Evolutionary conservation across 1,284 basidiomycete genomes (phyloP), one percentile per base, ranked within the genome.

Genomic region (Moesziomyces antarcticus): DNA sequence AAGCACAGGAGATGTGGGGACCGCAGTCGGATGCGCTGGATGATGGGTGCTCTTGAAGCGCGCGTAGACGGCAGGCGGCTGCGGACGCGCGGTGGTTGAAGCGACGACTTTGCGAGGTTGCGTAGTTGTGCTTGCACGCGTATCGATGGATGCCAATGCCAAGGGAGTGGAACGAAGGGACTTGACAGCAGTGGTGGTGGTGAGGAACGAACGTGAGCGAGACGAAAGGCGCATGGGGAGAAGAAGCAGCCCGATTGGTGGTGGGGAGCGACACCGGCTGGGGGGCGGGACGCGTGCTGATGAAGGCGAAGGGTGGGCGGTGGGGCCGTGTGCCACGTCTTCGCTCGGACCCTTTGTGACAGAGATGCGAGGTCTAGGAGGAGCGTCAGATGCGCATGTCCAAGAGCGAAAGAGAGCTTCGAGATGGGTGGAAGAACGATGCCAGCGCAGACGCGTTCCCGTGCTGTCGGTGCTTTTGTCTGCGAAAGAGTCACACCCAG

Each of bases 1-100:
- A 1, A 74, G 63, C 18, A 74, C 72, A 47, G 71, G 70, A 3
- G 70, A 64, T n/a, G 64, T 64, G 50, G 64, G 49, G 9, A 46
- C 20, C 5, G 64, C n/a, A 0, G 64, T 30, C 6, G 56, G 58
- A 33, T 44, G 53, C 0, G 58, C 47, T 7, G 70, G 64, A 33
- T 73, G 70, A 41, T 73, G 70, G 8, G 64, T 68, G 47, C 56
- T 56, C 30, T 67, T 68, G 40, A 50, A 48, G 33, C 69, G 25
- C 13, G 58, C 25, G 5, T 20, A 30, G 40, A 48, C 9, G 20
- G 24, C 14, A 3, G 40, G n/a, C 3, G 57, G 20, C 16, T 33
- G 30, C 3, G 30, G 30, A 13, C 30, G 30, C 30, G 48, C 16
- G n/a, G 48, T n/a, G n/a, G 20, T 22, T 18, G 27, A 22, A 11